A percentile compares a stretch with the other conserved stretches of the same genome.
Evolutionary conservation across 2,329 filamentous ascomycete genomes (phyloP).

Genomic region (Fusarium sp.): DNA sequence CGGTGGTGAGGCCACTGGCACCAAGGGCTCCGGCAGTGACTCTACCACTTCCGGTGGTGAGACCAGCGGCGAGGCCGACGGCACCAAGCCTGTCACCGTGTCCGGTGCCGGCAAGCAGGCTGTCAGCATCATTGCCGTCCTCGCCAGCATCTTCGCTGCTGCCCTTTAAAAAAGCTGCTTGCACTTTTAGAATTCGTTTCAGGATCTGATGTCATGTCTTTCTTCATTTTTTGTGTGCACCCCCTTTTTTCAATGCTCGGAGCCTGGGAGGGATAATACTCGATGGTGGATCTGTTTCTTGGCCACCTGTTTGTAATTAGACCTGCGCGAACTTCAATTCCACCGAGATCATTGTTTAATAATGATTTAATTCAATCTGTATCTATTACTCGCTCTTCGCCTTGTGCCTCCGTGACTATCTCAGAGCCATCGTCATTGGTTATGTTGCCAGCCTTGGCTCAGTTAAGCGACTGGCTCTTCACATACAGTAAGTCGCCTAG

Average conservation of each 20-base stretch:
- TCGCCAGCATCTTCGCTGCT: slow-evolving; percentile 33
- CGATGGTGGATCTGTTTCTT: slow-evolving; percentile 12
- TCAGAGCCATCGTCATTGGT: no score
- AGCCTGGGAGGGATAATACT: slow-evolving; percentile 1
- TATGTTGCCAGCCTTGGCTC: no score
- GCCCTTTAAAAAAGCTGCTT: slow-evolving; percentile 25
- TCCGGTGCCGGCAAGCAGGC: slow-evolving; percentile 36
- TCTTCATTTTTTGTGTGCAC: slow-evolving; percentile 12
- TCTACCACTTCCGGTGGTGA: not conserved
- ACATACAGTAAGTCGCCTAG: no score
- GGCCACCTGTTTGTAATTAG: slow-evolving; percentile 31
- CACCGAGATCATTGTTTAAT: slow-evolving; percentile 15
- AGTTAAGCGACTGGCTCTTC: no score
- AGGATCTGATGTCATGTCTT: slow-evolving; percentile 1
- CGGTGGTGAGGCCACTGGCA: not conserved
- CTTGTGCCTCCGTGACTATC: no score
- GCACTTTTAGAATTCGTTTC: not conserved
- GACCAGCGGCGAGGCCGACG: not conserved
- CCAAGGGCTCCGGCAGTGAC: not conserved
- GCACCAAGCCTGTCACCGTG: slow-evolving; percentile 26
- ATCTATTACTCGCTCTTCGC: slow-evolving; percentile 4
- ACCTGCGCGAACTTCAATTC: slow-evolving; percentile 19
- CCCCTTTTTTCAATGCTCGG: not conserved
- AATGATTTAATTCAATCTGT: slow-evolving; percentile 18
- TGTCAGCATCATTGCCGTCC: slow-evolving; percentile 29